Base-by-base conservation (phyloP, 2,329 filamentous ascomycete species). In the Ilyonectria robusta region DNA sequence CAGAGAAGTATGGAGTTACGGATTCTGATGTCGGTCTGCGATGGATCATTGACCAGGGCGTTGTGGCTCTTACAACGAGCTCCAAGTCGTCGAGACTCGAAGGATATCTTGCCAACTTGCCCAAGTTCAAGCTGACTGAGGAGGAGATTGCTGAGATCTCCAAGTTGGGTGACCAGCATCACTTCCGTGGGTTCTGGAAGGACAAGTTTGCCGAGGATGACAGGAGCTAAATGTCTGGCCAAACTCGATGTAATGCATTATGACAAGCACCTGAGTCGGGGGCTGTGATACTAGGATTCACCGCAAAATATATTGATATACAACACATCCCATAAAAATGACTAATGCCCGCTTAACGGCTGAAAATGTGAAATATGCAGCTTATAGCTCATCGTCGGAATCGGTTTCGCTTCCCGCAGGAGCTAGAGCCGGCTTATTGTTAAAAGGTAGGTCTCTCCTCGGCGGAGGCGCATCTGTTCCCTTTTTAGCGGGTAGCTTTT, bases 11-110 rank as follows among this genome's bases (percentile, higher is more conserved):
- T 71, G 85, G 83, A 17, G 88, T 90, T 44, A 83, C 82, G 6
- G 81, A 84, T 62, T 86, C 83, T 2, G 88, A 90, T 62, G 78
- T 91, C 58, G 87, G 86, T 15, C 78, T 92, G 72, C 80, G 89
- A 68, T 92, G 89, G 89, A 79, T 81, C 31, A 77, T 92, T 40
- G 89, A 92, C 72, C 86, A 89, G 76, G 89, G 86, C 29, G 78
- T 89, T 48, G 84, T 90, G 29, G 83, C 82, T 3, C 75, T 92
- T 61, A 91, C 89, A 0, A 92, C 90, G 11, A 91, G 87, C 73
- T 81, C 81, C 40, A 92, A 84, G 70, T 83, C 87, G 75, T 82
- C 88, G 69, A 82, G 91, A 55, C 79, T 92, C 67, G 82, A 86
- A 75, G 82, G 83, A n/a, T 91, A 88, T 73, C 70, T 88, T 65